Percentiles rank a stretch among this genome's conserved stretches.
Evolutionary conservation across 2,329 filamentous ascomycete genomes (phyloP).

Genomic region (Corinectria fuckeliana): DNA sequence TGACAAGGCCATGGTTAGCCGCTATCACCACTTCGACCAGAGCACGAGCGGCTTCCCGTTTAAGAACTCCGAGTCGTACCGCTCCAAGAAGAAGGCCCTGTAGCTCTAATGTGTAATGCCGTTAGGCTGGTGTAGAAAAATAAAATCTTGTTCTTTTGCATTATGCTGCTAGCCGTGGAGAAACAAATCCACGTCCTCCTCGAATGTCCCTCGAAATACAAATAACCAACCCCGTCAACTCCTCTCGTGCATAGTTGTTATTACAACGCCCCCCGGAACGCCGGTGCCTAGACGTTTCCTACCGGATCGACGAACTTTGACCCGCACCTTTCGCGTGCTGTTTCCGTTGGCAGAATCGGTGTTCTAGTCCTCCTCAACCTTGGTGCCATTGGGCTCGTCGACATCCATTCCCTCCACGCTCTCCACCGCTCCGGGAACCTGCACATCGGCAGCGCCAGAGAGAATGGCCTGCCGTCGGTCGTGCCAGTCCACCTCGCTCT

Average conservation of each 20-base stretch:
- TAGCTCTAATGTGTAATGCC: conserved; percentile 14
- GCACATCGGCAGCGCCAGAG: conserved; percentile 53
- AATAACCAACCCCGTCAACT: conserved; percentile 36
- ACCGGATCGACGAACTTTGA: conserved; percentile 1
- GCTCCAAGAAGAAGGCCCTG: conserved; percentile 47
- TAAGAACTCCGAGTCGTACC: conserved; percentile 46
- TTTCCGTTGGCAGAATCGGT: conserved; percentile 15
- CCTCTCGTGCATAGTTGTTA: conserved; percentile 26
- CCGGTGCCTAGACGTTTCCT: not conserved
- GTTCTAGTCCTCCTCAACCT: conserved; percentile 17
- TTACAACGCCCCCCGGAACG: conserved; percentile 21
- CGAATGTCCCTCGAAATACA: conserved; percentile 1
- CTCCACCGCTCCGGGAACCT: conserved; percentile 46
- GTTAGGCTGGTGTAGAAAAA: conserved; percentile 1
- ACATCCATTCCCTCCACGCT: conserved; percentile 35
- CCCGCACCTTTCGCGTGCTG: conserved; percentile 3
- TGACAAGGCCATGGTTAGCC: conserved; percentile 46
- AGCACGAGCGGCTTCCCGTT: conserved; percentile 49
- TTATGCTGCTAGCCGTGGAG: conserved; percentile 3
- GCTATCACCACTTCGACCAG: conserved; percentile 47
- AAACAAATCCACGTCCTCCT: conserved; percentile 9
- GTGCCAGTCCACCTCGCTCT: conserved; percentile 71
- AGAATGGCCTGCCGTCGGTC: conserved; percentile 63
- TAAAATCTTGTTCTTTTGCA: conserved; percentile 23
- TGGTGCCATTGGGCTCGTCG: conserved; percentile 19